Evolutionary conservation across 371 early-diverging fungal species (phyloP).

Genomic region (Rhizopus arrhizus): DNA sequence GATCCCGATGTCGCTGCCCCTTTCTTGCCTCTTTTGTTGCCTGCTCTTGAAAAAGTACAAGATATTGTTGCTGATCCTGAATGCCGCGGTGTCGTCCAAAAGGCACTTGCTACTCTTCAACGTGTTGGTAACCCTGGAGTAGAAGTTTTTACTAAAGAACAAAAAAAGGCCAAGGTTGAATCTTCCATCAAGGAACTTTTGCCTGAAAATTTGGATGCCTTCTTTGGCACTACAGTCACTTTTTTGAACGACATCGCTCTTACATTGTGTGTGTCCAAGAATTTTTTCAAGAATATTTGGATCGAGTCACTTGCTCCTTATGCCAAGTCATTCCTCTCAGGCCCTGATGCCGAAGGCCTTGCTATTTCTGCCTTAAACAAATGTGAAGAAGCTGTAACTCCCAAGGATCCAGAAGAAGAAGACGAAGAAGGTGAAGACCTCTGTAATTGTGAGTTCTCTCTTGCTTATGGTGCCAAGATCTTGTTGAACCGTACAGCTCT

Average conservation of each 20-base stretch:
- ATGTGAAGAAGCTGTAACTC: constrained; percentile 48
- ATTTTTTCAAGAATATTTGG: constrained; percentile 44
- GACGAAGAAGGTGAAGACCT: constrained; percentile 75
- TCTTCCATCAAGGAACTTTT: constrained; percentile 39
- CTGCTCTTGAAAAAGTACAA: constrained; percentile 75
- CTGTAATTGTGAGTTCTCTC: constrained; percentile 78
- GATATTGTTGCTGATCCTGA: constrained; percentile 82
- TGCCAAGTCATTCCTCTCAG: constrained; percentile 58
- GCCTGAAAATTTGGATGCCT: constrained; percentile 41
- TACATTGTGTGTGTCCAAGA: constrained; percentile 35
- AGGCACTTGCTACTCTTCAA: constrained; percentile 46
- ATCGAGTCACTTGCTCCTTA: constrained; percentile 51
- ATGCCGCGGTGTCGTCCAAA: constrained; percentile 65
- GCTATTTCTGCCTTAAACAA: constrained; percentile 36
- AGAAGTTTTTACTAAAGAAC: constrained; percentile 39
- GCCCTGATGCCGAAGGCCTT: constrained; percentile 35
- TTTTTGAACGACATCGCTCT: constrained; percentile 40
- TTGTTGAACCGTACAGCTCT: constrained; percentile 77
- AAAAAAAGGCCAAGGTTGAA: constrained; percentile 51
- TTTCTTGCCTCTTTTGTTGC: constrained; percentile 79
- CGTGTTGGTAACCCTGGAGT: constrained; percentile 32
- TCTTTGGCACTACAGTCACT: constrained; percentile 39
- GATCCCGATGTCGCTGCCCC: constrained; percentile 78
- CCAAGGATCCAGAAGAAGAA: constrained; percentile 57
- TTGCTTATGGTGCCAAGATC: constrained; percentile 86